Base-by-base conservation (phyloP, 1,139 yeast genomes). In the Wickerhamiella infanticola region DNA sequence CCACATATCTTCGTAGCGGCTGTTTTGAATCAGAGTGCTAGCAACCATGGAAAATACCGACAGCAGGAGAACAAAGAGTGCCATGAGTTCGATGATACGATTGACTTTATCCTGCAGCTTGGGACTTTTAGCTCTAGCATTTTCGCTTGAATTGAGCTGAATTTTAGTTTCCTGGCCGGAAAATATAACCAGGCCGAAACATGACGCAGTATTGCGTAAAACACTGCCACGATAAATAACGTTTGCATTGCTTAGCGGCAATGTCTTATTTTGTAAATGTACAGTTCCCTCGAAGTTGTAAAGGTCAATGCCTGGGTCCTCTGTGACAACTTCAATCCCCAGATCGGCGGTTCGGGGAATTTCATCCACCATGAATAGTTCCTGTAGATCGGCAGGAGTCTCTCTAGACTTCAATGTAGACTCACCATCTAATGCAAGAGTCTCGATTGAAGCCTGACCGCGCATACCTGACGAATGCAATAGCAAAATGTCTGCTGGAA, bases 351-450 rank as follows among this genome's bases (percentile, higher is more conserved):
- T 18, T n/a, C 25, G 26, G 13, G 27, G 13, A n/a, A 35, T n/a
- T 9, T 42, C 38, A 40, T 47, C 49, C 36, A 45, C 46, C 24
- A 29, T 24, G 42, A 53, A 54, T 9, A 50, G 40, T 3, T 49
- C 50, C 41, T 54, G 57, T 3, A 53, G 37, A 48, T 79, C 83
- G 1, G 73, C 67, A 50, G 81, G 81, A 0, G 95, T 84, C 25
- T 66, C 66, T 55, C 76, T 78, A 4, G 83, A 71, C 61, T 90
- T 90, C 51, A 90, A 68, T 58, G 86, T 88, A 0, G 97, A 90
- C 63, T 90, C 98, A 44, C 99, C 99, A 63, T 90, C 98, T 42
- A 90, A 68, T 0, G 95, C 98, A 90, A 90, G 88, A 0, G 99
- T 90, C 62, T 90, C 99, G 25, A 88, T 78, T 55, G 77, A 84